Conservation (phyloP, 371 early-diverging fungal genomes). For the Mycotypha africana region DNA sequence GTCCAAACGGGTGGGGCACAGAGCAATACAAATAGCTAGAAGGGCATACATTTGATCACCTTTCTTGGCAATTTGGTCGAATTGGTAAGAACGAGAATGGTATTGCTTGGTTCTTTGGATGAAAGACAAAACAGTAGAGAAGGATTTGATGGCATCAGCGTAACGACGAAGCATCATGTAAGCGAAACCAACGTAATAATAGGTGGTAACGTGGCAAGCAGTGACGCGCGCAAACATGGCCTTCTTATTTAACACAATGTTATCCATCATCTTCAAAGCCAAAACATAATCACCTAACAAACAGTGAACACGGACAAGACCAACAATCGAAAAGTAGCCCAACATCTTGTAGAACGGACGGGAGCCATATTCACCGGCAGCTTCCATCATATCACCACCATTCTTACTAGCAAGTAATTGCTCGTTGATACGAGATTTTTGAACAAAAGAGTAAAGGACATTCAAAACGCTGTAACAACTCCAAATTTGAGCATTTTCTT, state of each 20-base stretch:
- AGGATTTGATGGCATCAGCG: conserved; percentile 91
- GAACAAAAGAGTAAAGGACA: conserved; percentile 89
- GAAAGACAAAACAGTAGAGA: conserved; percentile 86
- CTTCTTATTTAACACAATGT: conserved; percentile 88
- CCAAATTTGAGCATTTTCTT: conserved; percentile 88
- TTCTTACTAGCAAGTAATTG: conserved; percentile 84
- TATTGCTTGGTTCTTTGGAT: conserved; percentile 91
- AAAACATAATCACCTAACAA: conserved; percentile 91
- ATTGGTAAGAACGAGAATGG: conserved; percentile 89
- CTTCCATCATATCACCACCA: conserved; percentile 84
- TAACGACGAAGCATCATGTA: conserved; percentile 98
- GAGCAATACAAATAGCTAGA: conserved; percentile 83
- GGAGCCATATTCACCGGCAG: conserved; percentile 74
- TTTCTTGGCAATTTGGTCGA: conserved; percentile 88
- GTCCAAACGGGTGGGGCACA: conserved; percentile 92
- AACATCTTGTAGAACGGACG: conserved; percentile 90
- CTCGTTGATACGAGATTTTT: conserved; percentile 91
- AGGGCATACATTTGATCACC: conserved; percentile 93
- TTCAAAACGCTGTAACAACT: conserved; percentile 92
- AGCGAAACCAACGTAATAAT: conserved; percentile 94
- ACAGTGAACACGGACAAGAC: conserved; percentile 91
- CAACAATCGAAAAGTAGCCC: conserved; percentile 94
- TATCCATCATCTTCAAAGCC: conserved; percentile 93
- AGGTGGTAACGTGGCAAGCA: conserved; percentile 93
- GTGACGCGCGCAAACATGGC: conserved; percentile 91